Evolutionary conservation across 2,329 filamentous ascomycete species (phyloP).

Genomic region (Colletotrichum siamense): DNA sequence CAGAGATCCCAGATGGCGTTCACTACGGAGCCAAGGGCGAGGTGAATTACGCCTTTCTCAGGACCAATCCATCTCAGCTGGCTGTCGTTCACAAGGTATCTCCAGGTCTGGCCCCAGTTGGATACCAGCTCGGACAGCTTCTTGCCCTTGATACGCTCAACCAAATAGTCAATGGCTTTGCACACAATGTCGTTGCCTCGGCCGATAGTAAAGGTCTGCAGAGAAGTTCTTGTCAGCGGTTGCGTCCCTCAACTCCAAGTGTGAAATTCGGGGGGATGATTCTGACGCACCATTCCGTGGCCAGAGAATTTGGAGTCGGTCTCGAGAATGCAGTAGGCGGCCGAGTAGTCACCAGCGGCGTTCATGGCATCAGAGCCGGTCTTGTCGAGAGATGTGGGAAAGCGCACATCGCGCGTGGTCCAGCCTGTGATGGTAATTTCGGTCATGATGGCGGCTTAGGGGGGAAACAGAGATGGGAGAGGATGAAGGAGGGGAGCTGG

Average conservation of each 20-base stretch:
- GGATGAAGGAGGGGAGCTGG: not conserved
- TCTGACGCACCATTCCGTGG: slow-evolving; percentile 76
- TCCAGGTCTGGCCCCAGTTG: slow-evolving; percentile 89
- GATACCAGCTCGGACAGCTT: slow-evolving; percentile 78
- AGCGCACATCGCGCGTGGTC: slow-evolving; percentile 75
- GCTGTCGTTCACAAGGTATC: slow-evolving; percentile 87
- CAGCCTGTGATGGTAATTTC: slow-evolving; percentile 77
- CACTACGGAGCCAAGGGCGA: slow-evolving; percentile 86
- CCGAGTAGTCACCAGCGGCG: slow-evolving; percentile 88
- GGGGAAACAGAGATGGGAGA: not conserved
- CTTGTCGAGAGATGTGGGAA: slow-evolving; percentile 92
- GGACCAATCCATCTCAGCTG: slow-evolving; percentile 94
- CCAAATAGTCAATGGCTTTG: slow-evolving; percentile 79
- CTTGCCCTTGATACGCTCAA: slow-evolving; percentile 75
- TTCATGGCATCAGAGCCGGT: slow-evolving; percentile 99
- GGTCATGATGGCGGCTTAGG: slow-evolving; percentile 38
- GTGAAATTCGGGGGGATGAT: not conserved
- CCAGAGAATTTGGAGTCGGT: slow-evolving; percentile 76
- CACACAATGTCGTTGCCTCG: slow-evolving; percentile 94
- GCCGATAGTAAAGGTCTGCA: slow-evolving; percentile 78
- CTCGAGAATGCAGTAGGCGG: slow-evolving; percentile 91
- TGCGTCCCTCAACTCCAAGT: not conserved
- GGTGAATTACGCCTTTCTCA: slow-evolving; percentile 92
- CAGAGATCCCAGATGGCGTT: slow-evolving; percentile 97
- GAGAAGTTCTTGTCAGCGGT: not conserved